Percentiles rank a stretch among this genome's conserved stretches.
phyloP scores from a whole-genome alignment of 116 monocot genomes.

The Phalaenopsis hybrid region DNA sequence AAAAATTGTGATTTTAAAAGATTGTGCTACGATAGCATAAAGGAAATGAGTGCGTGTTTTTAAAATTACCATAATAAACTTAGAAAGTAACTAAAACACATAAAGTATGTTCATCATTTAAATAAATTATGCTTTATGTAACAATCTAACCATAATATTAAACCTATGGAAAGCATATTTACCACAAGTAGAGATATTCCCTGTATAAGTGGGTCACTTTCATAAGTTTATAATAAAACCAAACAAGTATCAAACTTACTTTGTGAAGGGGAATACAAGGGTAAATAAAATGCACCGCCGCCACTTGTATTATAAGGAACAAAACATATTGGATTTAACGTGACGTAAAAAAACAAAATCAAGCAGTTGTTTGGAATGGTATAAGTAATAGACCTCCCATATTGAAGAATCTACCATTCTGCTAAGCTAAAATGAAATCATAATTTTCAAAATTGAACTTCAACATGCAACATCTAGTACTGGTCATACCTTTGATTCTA shows the following conservation, averaged over 20 bases:
- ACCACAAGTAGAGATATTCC: no score
- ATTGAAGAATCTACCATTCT: neutral
- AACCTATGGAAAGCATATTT: no score
- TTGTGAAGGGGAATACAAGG: no score
- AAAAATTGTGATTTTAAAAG: neutral
- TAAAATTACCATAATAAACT: no score
- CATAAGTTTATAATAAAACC: no score
- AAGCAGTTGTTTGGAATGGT: neutral
- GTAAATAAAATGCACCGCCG: no score
- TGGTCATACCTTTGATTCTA: constrained; percentile 74
- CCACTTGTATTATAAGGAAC: no score
- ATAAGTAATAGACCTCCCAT: neutral
- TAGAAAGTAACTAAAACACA: neutral
- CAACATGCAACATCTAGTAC: neutral
- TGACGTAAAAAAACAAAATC: no score
- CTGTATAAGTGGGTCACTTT: no score
- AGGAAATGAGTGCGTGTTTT: neutral
- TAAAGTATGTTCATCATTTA: neutral
- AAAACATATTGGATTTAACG: no score
- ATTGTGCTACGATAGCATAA: no score
- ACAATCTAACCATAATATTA: neutral
- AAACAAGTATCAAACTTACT: no score
- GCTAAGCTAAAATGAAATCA: neutral
- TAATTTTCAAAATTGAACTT: neutral
- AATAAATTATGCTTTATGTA: neutral